These are phyloP conservation scores for Euryodendron excelsum DNA, from an alignment of 148 eudicot species.

Conservation along the genomic window DNA sequence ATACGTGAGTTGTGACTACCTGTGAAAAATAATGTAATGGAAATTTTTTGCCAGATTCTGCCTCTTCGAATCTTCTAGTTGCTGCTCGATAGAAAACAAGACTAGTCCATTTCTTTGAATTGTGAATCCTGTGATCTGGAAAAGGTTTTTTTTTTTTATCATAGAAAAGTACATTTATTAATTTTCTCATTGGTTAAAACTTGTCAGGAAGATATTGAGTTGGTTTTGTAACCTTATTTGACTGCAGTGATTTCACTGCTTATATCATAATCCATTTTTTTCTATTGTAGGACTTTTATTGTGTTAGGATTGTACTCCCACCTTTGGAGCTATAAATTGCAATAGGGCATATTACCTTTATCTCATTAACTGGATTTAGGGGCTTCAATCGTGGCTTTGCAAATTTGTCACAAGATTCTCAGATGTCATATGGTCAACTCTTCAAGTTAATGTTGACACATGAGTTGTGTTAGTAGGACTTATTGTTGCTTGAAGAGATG, in stretches of 20 bases:
- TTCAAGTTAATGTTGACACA: no score
- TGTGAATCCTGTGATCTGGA: neutral
- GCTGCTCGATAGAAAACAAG: neutral
- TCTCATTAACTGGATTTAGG: no score
- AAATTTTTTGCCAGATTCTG: neutral
- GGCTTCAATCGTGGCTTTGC: no score
- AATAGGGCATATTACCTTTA: no score
- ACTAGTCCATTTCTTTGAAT: neutral
- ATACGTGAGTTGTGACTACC: neutral
- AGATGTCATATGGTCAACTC: no score
- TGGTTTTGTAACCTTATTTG: neutral
- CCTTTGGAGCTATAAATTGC: no score
- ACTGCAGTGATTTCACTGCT: neutral
- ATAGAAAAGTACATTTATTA: neutral
- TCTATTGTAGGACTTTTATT: neutral
- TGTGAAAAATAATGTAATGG: neutral
- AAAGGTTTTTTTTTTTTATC: neutral
- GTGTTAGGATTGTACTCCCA: neutral
- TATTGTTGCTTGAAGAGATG: no score
- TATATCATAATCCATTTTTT: neutral
- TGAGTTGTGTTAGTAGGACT: no score
- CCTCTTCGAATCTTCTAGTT: neutral
- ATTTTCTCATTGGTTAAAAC: neutral
- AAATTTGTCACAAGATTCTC: no score
- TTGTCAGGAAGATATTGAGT: neutral